Evolutionary conservation across 805 yeast species (phyloP).

Genomic region (Metschnikowia similis): DNA sequence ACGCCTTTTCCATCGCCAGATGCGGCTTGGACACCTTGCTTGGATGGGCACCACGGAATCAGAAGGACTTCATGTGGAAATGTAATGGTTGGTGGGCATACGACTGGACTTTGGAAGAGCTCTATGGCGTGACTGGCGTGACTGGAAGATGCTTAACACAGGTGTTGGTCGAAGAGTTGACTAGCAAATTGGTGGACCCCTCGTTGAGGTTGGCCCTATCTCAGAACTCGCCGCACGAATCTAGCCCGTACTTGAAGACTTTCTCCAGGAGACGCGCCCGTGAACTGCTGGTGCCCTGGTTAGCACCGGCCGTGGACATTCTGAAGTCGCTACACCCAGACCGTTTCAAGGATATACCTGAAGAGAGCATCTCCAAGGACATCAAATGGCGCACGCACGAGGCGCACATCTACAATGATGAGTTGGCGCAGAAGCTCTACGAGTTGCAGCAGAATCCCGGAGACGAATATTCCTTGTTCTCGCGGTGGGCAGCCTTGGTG

Average conservation of each 20-base stretch:
- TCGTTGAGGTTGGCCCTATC: conserved; percentile 52
- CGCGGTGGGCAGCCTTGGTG: conserved; percentile 52
- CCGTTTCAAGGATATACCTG: conserved; percentile 29
- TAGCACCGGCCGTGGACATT: conserved; percentile 38
- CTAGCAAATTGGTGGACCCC: conserved; percentile 62
- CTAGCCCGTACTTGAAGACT: conserved; percentile 43
- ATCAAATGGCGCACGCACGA: conserved; percentile 49
- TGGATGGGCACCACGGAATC: too few species aligned
- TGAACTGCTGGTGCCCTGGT: conserved; percentile 21
- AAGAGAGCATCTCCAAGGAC: conserved; percentile 25
- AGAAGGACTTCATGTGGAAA: too few species aligned
- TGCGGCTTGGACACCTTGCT: conserved; percentile 49
- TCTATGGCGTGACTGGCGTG: too few species aligned
- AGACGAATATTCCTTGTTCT: too few species aligned
- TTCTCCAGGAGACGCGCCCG: conserved; percentile 43
- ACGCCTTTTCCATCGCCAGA: conserved; percentile 55
- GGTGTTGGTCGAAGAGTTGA: conserved; percentile 49
- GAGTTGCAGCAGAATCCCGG: conserved; percentile 17
- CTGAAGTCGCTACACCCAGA: conserved; percentile 24
- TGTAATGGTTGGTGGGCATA: too few species aligned
- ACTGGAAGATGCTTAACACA: conserved; percentile 16
- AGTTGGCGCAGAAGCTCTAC: conserved; percentile 59
- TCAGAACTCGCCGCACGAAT: conserved; percentile 28
- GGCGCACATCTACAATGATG: conserved; percentile 66
- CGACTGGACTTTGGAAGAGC: too few species aligned